Evolutionary conservation across 306 rosid species (phyloP), one percentile per base, ranked within the genome.

Genomic region (Comarum palustre): DNA sequence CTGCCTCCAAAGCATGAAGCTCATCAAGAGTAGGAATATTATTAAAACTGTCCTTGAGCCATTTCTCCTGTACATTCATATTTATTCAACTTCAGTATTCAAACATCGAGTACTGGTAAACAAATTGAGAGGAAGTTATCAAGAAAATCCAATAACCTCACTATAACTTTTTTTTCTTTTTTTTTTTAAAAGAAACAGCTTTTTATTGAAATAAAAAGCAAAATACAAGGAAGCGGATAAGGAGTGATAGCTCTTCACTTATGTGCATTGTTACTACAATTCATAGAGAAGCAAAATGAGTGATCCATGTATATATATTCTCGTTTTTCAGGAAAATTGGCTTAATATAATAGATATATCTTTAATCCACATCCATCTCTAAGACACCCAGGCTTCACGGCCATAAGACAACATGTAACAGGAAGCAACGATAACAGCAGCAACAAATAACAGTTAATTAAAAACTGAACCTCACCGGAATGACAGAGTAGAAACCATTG

Each of bases 401-500:
- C 11, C n/a, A 25, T 31, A 31, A 39, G 32, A 25, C 14, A 57
- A 71, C 50, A 71, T 8, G 59, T 64, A 52, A 66, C 19, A 12
- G 27, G 14, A 69, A 71, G 38, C 58, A 73, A 52, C 62, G 42
- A 62, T 55, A 39, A 65, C 75, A 79, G 55, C 4, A n/a, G 11
- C 41, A 60, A 38, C 68, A 36, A 62, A 77, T 39, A 42, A 38
- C 61, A 50, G 68, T 4, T 55, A 69, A 74, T 54, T 22, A 89
- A 58, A 51, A 36, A 63, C 14, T 58, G 48, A 65, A 69, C 25
- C 92, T 84, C 88, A 94, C 99, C 87, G 83, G 97, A 80, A 94
- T 78, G 66, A 91, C 86, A 69, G 95, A 94, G 77, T 94, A 94
- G 82, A 94, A 94, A 73, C 99, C 97, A 83, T 90, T 89, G 72